Conservation (phyloP, 208 protist species). For the Leishmania arabica region DNA sequence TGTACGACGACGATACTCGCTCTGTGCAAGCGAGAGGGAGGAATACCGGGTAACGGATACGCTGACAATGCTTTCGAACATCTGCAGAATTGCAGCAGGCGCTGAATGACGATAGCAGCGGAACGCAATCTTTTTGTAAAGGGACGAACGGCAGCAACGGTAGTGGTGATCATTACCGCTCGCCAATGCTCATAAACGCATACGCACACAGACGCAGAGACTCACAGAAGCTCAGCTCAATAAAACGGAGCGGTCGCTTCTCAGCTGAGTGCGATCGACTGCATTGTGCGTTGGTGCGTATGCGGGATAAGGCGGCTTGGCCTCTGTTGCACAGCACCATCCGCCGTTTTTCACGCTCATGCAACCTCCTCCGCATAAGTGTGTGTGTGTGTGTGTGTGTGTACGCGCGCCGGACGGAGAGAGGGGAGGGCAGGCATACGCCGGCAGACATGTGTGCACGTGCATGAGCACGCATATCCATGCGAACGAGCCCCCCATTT, state of each 20-base stretch:
- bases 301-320: neutral
- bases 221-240: neutral
- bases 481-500: neutral
- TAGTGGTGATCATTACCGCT: neutral
- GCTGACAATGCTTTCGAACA: neutral
- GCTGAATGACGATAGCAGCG: neutral
- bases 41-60: neutral
- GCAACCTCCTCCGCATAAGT: neutral
- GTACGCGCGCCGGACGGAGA: too few species aligned
- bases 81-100: neutral
- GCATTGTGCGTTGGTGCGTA: neutral
- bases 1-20: neutral
- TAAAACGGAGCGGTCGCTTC: neutral
- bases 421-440: neutral
- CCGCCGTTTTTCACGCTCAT: neutral
- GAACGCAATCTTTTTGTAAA: neutral
- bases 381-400: neutral
- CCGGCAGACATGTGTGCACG: neutral
- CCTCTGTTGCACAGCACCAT: neutral
- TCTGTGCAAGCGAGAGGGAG: neutral
- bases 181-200: neutral
- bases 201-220: neutral
- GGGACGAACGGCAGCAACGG: neutral
- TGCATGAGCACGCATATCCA: neutral
- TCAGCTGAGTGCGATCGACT: neutral